A percentile compares a stretch with the other conserved stretches of the same genome.
These are phyloP conservation scores for Saccharomycopsis selenospora DNA, from an alignment of 805 yeast genomes.

Conservation along the genomic window DNA sequence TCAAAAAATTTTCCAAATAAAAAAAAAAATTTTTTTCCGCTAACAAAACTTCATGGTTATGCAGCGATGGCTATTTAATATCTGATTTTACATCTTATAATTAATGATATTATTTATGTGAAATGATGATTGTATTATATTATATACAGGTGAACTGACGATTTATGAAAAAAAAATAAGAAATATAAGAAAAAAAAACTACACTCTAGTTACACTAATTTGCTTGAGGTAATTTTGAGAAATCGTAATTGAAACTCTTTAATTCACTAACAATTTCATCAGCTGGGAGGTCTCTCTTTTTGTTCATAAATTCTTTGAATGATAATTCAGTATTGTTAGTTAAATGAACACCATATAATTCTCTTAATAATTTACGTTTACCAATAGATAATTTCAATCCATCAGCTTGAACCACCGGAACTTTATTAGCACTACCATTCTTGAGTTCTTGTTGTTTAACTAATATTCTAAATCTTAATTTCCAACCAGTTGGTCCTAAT, in stretches of 20 bases:
- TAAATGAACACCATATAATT: constrained; percentile 44
- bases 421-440: constrained; percentile 33
- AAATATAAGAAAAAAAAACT: background rate
- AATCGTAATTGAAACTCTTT: constrained; percentile 33
- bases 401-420: constrained; percentile 45
- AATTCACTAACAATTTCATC: constrained; percentile 45
- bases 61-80: too few species aligned
- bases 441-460: constrained; percentile 34
- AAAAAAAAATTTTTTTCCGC: background rate
- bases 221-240: too few species aligned
- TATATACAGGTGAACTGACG: background rate
- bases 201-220: constrained; percentile 1
- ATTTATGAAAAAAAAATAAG: background rate
- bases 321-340: constrained; percentile 36
- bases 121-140: too few species aligned
- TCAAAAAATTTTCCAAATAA: background rate
- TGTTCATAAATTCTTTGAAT: constrained; percentile 41
- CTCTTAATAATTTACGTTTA: constrained; percentile 51
- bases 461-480: constrained; percentile 68
- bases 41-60: too few species aligned
- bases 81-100: too few species aligned
- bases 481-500: constrained; percentile 90
- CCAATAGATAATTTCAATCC: constrained; percentile 50
- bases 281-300: constrained; percentile 38
- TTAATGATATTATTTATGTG: too few species aligned